These are phyloP conservation scores for Tephrocybe sp. DNA, from an alignment of 768 basidiomycete species.

Conservation along the genomic window DNA sequence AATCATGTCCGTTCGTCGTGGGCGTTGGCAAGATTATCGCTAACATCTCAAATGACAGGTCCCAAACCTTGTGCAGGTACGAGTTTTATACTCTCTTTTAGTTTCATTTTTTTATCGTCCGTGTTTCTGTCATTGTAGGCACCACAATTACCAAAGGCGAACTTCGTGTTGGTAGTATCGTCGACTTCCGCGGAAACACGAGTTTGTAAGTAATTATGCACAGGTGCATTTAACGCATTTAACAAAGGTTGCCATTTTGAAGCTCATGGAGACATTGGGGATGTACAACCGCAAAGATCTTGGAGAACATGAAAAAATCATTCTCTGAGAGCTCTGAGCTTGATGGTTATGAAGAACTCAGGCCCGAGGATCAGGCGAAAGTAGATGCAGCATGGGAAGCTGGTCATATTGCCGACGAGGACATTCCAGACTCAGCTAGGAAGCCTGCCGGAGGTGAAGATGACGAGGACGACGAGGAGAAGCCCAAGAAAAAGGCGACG, in stretches of 20 bases:
- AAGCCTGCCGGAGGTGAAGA: slow-evolving; percentile 37
- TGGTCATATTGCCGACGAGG: slow-evolving; percentile 79
- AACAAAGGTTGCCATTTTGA: neutral
- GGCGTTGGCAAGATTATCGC: slow-evolving; percentile 18
- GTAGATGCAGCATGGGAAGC: slow-evolving; percentile 71
- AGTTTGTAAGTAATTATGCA: slow-evolving; percentile 46
- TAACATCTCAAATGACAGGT: slow-evolving; percentile 40
- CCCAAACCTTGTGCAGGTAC: slow-evolving; percentile 74
- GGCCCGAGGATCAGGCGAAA: slow-evolving; percentile 65
- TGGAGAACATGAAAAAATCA: slow-evolving; percentile 66
- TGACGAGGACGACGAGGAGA: slow-evolving; percentile 21
- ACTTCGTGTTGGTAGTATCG: slow-evolving; percentile 69
- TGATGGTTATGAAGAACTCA: slow-evolving; percentile 82
- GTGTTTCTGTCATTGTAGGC: slow-evolving; percentile 37
- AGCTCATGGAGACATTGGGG: slow-evolving; percentile 93
- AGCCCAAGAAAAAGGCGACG: slow-evolving; percentile 35
- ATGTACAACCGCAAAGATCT: slow-evolving; percentile 67
- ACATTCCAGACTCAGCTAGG: slow-evolving; percentile 72
- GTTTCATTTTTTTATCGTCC: slow-evolving; percentile 16
- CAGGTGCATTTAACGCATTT: slow-evolving; percentile 14
- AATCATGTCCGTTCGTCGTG: slow-evolving; percentile 20
- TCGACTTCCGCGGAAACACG: slow-evolving; percentile 70
- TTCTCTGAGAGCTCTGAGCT: slow-evolving; percentile 63
- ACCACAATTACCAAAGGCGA: slow-evolving; percentile 69
- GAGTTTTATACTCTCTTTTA: slow-evolving; percentile 10